Percentiles rank a stretch among this genome's conserved stretches.
Conservation (phyloP, 2,329 filamentous ascomycete genomes). For the Lasiodiplodia citricola region DNA sequence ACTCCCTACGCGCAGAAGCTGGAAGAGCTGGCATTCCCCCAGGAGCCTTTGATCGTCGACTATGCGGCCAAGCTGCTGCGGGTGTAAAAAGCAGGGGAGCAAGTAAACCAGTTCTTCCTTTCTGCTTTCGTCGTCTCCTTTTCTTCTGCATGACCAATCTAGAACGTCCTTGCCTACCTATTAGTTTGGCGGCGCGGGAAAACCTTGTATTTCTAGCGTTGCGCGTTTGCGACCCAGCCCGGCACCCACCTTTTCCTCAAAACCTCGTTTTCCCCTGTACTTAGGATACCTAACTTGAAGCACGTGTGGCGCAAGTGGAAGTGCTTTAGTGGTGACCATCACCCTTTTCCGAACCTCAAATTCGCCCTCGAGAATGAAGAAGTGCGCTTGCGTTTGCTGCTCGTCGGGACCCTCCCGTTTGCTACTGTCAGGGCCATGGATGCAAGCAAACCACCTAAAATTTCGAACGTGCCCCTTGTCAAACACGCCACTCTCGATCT, state of each 20-base stretch:
- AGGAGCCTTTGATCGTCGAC: conserved; percentile 82
- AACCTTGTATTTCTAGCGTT: conserved; percentile 25
- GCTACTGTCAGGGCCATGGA: conserved; percentile 4
- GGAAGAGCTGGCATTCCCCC: conserved; percentile 95
- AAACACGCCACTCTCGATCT: background rate
- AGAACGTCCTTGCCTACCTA: conserved; percentile 18
- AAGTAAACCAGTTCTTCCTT: conserved; percentile 17
- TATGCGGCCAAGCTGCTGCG: conserved; percentile 89
- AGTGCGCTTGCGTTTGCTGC: conserved; percentile 20
- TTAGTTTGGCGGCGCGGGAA: conserved; percentile 23
- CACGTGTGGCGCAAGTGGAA: conserved; percentile 23
- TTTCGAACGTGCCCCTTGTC: background rate
- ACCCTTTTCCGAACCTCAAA: background rate
- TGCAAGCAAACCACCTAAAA: conserved; percentile 9
- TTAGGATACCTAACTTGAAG: conserved; percentile 27
- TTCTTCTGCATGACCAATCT: conserved; percentile 22
- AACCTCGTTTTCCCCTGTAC: conserved; percentile 16
- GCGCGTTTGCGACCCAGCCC: conserved; percentile 19
- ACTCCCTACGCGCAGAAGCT: conserved; percentile 93
- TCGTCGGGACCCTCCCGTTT: conserved; percentile 2
- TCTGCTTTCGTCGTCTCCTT: background rate
- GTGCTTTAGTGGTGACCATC: conserved; percentile 15
- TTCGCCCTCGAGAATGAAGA: conserved; percentile 7
- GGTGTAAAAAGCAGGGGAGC: conserved; percentile 57
- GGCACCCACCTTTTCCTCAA: conserved; percentile 6